A percentile compares a stretch with the other conserved stretches of the same genome.
phyloP scores from a whole-genome alignment of 306 rosid genomes.

The Gastrolobium bilobum region DNA sequence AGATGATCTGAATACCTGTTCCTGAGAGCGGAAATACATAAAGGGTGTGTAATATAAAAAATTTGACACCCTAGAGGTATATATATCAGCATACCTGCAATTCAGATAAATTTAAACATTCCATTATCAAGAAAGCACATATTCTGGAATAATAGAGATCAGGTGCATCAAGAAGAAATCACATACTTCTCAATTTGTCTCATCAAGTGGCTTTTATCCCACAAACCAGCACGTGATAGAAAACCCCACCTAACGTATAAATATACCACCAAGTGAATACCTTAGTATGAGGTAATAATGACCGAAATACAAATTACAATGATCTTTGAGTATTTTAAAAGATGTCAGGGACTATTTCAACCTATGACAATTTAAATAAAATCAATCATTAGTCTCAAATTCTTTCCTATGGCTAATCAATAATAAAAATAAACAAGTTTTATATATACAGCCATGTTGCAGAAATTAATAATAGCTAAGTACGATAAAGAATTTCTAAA shows the following conservation, averaged over 20 bases:
- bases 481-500: conserved; percentile 10
- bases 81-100: conserved; percentile 86
- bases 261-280: conserved; percentile 41
- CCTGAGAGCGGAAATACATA: conserved; percentile 86
- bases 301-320: neutral
- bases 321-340: neutral
- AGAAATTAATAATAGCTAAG: conserved; percentile 18
- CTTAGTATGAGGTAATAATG: neutral
- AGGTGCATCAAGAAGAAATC: conserved; percentile 36
- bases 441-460: neutral
- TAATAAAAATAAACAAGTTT: neutral
- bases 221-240: conserved; percentile 84
- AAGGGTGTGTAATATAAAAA: conserved; percentile 82
- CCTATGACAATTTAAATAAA: neutral
- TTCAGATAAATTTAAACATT: conserved; percentile 11
- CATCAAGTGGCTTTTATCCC: conserved; percentile 96
- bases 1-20: conserved; percentile 65
- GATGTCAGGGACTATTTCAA: neutral
- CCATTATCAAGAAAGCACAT: neutral
- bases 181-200: conserved; percentile 88
- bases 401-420: conserved; percentile 12
- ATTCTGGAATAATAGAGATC: neutral
- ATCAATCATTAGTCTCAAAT: neutral
- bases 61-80: conserved; percentile 87
- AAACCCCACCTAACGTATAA: conserved; percentile 79